A percentile compares a stretch with the other conserved stretches of the same genome.
These are phyloP conservation scores for Globisporangium mamillatum DNA, from an alignment of 352 stramenopile genomes.

Conservation along the genomic window DNA sequence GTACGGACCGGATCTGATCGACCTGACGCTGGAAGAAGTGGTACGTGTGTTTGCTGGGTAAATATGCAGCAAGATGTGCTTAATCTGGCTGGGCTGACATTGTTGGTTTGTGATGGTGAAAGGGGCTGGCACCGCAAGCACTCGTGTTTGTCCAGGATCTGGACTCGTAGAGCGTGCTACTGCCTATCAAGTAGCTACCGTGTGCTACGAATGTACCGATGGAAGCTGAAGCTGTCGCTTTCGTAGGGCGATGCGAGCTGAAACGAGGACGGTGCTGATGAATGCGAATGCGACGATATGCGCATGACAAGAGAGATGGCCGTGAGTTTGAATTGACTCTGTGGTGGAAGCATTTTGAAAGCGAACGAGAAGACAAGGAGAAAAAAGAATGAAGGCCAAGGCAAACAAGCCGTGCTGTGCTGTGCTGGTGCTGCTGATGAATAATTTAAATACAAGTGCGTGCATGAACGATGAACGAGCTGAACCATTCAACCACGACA, in stretches of 20 bases:
- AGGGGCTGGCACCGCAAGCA: constrained; percentile 71
- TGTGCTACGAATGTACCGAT: not conserved
- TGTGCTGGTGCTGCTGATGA: not conserved
- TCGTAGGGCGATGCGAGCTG: not conserved
- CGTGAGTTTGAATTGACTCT: not conserved
- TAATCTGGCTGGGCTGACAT: not conserved
- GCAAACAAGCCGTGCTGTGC: not conserved
- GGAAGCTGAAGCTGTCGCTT: not conserved
- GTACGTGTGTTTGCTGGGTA: constrained; percentile 23
- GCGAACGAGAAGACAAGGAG: not conserved
- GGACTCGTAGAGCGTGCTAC: constrained; percentile 48
- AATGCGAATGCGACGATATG: not conserved
- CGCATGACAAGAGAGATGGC: not conserved
- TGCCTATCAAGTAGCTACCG: not conserved
- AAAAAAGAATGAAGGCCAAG: not conserved
- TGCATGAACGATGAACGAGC: not conserved
- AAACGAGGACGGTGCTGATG: not conserved
- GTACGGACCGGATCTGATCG: constrained; percentile 56
- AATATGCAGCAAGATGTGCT: too few relatives aligned
- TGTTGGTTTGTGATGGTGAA: constrained; percentile 3
- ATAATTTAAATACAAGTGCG: constrained; percentile 10
- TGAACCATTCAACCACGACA: not conserved
- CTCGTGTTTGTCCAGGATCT: constrained; percentile 83
- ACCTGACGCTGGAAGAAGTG: constrained; percentile 67
- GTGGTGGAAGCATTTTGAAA: constrained; percentile 4